phyloP scores from a whole-genome alignment of 441 rosid genomes.

The Gossypium schwendimanii region DNA sequence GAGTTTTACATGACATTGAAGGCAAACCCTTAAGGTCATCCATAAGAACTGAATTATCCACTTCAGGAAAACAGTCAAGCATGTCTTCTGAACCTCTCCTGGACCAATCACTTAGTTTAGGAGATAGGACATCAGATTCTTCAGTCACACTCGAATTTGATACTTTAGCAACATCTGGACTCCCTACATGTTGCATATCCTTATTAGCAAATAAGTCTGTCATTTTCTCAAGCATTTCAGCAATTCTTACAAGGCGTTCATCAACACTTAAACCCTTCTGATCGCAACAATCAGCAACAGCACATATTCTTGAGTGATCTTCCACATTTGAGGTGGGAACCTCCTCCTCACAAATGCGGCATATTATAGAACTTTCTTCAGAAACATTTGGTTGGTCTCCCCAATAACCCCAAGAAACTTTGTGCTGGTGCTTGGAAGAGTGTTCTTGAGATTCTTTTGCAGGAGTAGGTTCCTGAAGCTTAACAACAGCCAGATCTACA shows the following conservation, averaged over 20 bases:
- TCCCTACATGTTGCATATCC: conserved; percentile 64
- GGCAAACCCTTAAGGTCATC: conserved; percentile 91
- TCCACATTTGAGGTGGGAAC: conserved; percentile 81
- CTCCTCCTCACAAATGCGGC: conserved; percentile 98
- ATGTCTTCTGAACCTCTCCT: conserved; percentile 95
- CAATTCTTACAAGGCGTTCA: conserved; percentile 75
- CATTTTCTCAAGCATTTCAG: conserved; percentile 90
- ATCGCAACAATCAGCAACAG: conserved; percentile 89
- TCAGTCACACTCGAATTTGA: conserved; percentile 84
- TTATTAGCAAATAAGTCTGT: conserved; percentile 65
- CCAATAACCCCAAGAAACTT: conserved; percentile 92
- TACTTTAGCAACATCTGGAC: conserved; percentile 83
- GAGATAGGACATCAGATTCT: conserved; percentile 81
- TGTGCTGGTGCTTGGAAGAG: conserved; percentile 70
- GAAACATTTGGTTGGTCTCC: conserved; percentile 60
- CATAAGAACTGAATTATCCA: conserved; percentile 65
- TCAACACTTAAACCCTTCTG: conserved; percentile 75
- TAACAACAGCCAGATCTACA: conserved; percentile 32
- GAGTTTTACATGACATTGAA: conserved; percentile 86
- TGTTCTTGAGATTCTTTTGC: conserved; percentile 56
- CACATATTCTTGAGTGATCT: conserved; percentile 92
- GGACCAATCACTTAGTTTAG: conserved; percentile 93
- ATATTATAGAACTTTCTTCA: conserved; percentile 82
- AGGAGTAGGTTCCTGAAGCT: conserved; percentile 41
- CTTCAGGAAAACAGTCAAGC: conserved; percentile 91